A percentile compares a stretch with the other conserved stretches of the same genome.
Evolutionary conservation across 345 rosid species (phyloP).

Genomic region (Durio zibethinus): DNA sequence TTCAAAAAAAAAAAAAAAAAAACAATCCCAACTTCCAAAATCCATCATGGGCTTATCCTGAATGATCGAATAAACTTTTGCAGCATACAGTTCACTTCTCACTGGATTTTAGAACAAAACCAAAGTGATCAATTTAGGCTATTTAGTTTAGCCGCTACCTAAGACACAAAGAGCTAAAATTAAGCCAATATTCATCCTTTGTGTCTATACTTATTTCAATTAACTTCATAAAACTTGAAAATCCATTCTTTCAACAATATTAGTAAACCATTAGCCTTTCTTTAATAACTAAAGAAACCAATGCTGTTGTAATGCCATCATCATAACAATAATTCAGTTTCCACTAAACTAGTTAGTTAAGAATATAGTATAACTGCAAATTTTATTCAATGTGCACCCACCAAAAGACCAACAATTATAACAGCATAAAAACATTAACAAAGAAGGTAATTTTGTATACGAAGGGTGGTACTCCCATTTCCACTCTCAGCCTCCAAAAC

Average conservation of each 20-base stretch:
- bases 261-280: neutral
- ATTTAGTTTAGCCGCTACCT: neutral
- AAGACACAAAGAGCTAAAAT: neutral
- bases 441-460: constrained; percentile 28
- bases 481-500: constrained; percentile 92
- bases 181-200: neutral
- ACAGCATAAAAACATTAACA: neutral
- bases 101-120: neutral
- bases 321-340: neutral
- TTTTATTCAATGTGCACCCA: neutral
- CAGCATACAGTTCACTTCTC: neutral
- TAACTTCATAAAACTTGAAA: neutral
- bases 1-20: constrained; percentile 14
- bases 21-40: neutral
- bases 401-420: neutral
- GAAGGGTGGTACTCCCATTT: constrained; percentile 79
- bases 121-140: neutral
- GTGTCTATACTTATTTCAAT: neutral
- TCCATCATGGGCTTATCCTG: neutral
- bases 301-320: neutral
- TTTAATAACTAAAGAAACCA: neutral
- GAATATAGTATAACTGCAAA: neutral
- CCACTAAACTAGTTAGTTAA: neutral
- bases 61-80: neutral
- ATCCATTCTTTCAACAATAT: neutral